phyloP scores from a whole-genome alignment of 2,329 filamentous ascomycete species.

The Pseudocercospora macadamiae region DNA sequence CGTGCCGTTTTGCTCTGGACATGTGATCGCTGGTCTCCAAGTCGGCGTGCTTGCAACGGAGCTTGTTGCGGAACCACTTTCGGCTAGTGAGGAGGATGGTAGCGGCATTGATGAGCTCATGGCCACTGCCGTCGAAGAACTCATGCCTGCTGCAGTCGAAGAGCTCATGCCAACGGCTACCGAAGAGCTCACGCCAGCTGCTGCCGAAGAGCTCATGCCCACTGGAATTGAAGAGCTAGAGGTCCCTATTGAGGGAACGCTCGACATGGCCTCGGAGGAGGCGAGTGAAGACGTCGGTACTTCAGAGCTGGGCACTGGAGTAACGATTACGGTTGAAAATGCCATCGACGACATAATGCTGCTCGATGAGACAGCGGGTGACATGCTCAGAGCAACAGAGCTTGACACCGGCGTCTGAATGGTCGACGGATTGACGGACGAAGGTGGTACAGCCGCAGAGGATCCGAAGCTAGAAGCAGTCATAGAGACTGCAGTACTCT shows the following conservation, averaged over 20 bases:
- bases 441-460: neutral
- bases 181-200: neutral
- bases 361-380: neutral
- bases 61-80: neutral
- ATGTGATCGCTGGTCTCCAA: neutral
- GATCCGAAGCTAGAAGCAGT: neutral
- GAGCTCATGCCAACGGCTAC: neutral
- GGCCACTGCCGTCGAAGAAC: too few species aligned
- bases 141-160: neutral
- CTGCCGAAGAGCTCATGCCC: neutral
- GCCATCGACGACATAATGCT: neutral
- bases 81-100: neutral
- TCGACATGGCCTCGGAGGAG: neutral
- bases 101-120: neutral
- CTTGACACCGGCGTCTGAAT: neutral
- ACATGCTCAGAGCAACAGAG: neutral
- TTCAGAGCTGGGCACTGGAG: slow-evolving; percentile 3
- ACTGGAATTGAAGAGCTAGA: neutral
- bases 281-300: neutral
- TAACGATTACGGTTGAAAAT: neutral
- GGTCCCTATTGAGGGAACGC: neutral
- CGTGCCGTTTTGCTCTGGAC: slow-evolving; percentile 5
- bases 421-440: neutral
- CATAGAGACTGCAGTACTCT: neutral
- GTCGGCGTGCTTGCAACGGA: neutral